These are phyloP conservation scores for Quercus phellos DNA, from an alignment of 331 rosid species.

Conservation along the genomic window DNA sequence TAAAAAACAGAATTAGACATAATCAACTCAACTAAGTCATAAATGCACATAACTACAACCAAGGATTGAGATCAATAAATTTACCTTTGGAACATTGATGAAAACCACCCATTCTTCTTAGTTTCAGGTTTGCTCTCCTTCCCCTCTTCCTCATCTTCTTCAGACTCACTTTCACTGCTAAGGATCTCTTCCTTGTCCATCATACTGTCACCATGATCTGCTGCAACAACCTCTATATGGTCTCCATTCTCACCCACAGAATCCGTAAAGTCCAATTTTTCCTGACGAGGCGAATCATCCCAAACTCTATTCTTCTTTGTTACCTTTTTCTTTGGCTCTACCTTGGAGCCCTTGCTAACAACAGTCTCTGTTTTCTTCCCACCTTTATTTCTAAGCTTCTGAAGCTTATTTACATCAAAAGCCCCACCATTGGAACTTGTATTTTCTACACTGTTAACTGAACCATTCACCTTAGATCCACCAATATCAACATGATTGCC, in stretches of 20 bases:
- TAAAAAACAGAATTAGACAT: background rate
- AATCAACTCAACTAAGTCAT: background rate
- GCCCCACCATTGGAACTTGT: slow-evolving; percentile 73
- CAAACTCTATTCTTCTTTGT: slow-evolving; percentile 92
- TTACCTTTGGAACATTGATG: slow-evolving; percentile 97
- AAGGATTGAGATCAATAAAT: background rate
- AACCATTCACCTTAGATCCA: slow-evolving; percentile 46
- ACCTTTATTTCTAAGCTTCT: slow-evolving; percentile 70
- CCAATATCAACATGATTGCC: slow-evolving; percentile 42
- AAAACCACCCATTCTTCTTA: slow-evolving; percentile 95
- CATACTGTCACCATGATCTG: slow-evolving; percentile 93
- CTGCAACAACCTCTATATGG: slow-evolving; percentile 52
- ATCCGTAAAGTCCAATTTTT: slow-evolving; percentile 85
- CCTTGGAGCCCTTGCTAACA: slow-evolving; percentile 63
- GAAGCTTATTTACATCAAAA: slow-evolving; percentile 97
- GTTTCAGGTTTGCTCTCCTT: slow-evolving; percentile 64
- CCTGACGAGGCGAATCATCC: slow-evolving; percentile 58
- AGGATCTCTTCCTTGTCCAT: slow-evolving; percentile 91
- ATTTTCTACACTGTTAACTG: slow-evolving; percentile 57
- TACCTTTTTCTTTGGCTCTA: slow-evolving; percentile 60
- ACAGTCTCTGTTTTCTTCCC: slow-evolving; percentile 59
- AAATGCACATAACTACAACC: background rate
- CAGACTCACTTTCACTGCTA: slow-evolving; percentile 86
- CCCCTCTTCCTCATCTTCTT: slow-evolving; percentile 57
- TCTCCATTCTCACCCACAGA: slow-evolving; percentile 58